Evolutionary conservation across 805 yeast species (phyloP).

Genomic region (Kodamaea neixiangensis): DNA sequence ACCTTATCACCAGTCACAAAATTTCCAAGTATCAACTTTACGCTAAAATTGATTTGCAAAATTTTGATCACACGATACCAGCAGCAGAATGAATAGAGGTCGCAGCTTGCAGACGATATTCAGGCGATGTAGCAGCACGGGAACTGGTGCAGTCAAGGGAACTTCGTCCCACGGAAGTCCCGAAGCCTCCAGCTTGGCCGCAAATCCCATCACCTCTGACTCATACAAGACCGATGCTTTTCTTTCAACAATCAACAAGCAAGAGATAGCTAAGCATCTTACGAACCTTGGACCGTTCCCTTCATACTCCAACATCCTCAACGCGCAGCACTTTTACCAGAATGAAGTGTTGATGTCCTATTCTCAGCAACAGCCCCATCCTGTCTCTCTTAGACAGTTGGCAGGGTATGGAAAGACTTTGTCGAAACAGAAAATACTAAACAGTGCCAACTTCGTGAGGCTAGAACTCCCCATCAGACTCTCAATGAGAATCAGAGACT

Average conservation of each 20-base stretch:
- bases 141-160: not conserved
- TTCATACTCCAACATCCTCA: conserved; percentile 40
- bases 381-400: conserved; percentile 85
- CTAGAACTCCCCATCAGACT: conserved; percentile 82
- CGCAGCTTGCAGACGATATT: not conserved
- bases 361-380: conserved; percentile 71
- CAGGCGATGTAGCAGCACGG: not conserved
- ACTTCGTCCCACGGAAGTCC: not conserved
- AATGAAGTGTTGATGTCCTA: conserved; percentile 66
- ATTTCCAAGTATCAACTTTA: not conserved
- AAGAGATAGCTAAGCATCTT: conserved; percentile 31
- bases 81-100: not conserved
- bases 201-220: conserved; percentile 23
- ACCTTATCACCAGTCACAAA: not conserved
- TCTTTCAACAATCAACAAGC: conserved; percentile 32
- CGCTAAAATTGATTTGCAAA: not conserved
- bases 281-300: conserved; percentile 44
- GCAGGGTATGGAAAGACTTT: conserved; percentile 85
- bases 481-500: conserved; percentile 74
- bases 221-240: conserved; percentile 35
- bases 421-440: conserved; percentile 72
- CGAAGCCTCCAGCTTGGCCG: not conserved
- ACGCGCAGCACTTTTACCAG: conserved; percentile 83
- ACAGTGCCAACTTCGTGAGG: conserved; percentile 87
- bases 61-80: not conserved